These are phyloP conservation scores for Ceratopteris richardii DNA, from an alignment of 75 land plant species.

Conservation along the genomic window DNA sequence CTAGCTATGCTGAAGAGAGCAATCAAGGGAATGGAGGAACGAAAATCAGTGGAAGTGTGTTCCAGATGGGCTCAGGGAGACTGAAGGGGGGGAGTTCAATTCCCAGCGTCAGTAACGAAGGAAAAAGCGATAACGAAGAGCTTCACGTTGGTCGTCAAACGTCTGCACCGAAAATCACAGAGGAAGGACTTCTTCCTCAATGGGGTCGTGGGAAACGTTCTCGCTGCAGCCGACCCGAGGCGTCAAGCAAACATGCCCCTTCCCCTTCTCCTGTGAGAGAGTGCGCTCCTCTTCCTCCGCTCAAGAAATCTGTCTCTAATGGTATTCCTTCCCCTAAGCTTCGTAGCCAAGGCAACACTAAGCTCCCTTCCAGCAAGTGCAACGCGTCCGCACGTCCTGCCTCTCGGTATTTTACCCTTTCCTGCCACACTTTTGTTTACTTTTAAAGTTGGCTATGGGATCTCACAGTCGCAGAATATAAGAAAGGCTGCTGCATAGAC, in stretches of 20 bases:
- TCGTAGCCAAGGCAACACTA: too few species aligned
- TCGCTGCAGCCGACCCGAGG: constrained; percentile 1
- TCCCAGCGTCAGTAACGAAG: too few species aligned
- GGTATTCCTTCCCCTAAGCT: too few species aligned
- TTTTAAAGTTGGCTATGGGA: too few species aligned
- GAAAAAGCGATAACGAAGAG: neutral
- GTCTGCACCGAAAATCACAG: neutral
- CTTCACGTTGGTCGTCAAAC: neutral
- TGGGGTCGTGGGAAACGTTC: constrained; percentile 1
- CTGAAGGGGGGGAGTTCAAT: neutral
- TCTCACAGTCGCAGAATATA: too few species aligned
- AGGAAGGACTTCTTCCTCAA: neutral
- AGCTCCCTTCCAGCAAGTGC: too few species aligned
- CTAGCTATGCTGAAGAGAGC: neutral
- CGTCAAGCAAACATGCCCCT: neutral
- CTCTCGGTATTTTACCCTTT: too few species aligned
- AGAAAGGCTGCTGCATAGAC: too few species aligned
- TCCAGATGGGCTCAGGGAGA: neutral
- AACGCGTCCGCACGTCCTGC: too few species aligned
- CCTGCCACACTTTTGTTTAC: too few species aligned
- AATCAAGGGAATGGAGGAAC: neutral
- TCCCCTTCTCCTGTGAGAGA: neutral
- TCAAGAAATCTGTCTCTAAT: neutral
- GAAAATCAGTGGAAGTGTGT: neutral
- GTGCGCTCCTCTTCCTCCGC: neutral